Conservation (phyloP, 106 monocot species). For the Iris macrosiphon region DNA sequence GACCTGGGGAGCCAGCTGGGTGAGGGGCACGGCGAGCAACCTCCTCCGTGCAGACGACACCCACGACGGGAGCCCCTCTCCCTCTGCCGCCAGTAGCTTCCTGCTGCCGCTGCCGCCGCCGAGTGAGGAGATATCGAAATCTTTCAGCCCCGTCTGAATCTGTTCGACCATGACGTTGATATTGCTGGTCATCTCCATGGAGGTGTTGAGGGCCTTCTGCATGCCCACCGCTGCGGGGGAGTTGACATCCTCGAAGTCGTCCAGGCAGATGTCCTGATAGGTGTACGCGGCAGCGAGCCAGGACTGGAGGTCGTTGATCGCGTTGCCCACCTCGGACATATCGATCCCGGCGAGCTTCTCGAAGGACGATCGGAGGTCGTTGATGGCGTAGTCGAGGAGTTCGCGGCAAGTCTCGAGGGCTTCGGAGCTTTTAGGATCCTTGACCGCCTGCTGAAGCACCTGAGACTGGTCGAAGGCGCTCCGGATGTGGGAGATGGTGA, state of each 20-base stretch:
- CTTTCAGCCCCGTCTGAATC: constrained; percentile 1
- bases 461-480: constrained; percentile 13
- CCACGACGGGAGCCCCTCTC: constrained; percentile 20
- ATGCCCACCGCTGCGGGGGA: constrained; percentile 17
- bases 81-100: constrained; percentile 11
- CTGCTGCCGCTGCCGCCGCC: constrained; percentile 7
- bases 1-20: constrained; percentile 13
- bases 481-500: constrained; percentile 13
- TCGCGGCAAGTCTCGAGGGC: constrained; percentile 33
- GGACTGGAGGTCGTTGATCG: constrained; percentile 25
- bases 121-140: constrained; percentile 5
- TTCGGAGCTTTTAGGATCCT: constrained; percentile 22
- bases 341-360: constrained; percentile 22
- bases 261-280: constrained; percentile 52
- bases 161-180: constrained; percentile 25
- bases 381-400: constrained; percentile 36
- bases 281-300: constrained; percentile 38
- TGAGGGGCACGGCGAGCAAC: constrained; percentile 12
- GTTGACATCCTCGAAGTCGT: constrained; percentile 30
- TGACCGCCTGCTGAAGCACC: constrained; percentile 9
- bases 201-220: constrained; percentile 24
- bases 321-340: constrained; percentile 13
- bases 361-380: constrained; percentile 28
- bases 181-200: constrained; percentile 32
- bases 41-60: constrained; percentile 10